Conservation (phyloP, 2,329 filamentous ascomycete species). For the Alternaria angustiovoidea region DNA sequence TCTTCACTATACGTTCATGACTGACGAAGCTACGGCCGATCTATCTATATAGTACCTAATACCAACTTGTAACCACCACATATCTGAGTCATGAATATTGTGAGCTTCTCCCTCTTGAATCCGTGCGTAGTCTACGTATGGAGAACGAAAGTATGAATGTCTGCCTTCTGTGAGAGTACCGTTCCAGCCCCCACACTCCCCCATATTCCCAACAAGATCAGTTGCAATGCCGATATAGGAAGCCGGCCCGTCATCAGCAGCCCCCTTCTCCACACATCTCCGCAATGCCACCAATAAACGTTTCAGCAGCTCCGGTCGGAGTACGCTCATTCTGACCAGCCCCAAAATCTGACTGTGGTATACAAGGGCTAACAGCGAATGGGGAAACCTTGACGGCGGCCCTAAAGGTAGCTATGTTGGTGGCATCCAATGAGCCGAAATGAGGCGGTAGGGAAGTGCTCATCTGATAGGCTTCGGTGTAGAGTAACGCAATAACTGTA, state of each 20-base stretch:
- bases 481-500: background rate
- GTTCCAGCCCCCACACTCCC: background rate
- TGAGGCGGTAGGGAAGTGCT: background rate
- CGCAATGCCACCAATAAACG: conserved; percentile 18
- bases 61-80: background rate
- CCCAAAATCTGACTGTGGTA: background rate
- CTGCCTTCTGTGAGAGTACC: background rate
- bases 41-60: conserved; percentile 7
- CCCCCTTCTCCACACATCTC: background rate
- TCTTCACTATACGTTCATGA: background rate
- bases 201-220: background rate
- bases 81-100: background rate
- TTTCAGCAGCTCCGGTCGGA: background rate
- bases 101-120: background rate
- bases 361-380: background rate
- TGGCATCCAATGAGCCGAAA: background rate
- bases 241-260: conserved; percentile 18
- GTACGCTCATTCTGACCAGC: conserved; percentile 3
- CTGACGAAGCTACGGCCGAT: conserved; percentile 8
- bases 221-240: conserved; percentile 9
- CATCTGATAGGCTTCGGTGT: background rate
- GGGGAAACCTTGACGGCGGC: background rate
- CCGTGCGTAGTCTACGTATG: background rate
- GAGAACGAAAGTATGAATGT: background rate
- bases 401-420: background rate